Base-by-base conservation (phyloP, 352 stramenopile genomes). In the Globisporangium parvum region DNA sequence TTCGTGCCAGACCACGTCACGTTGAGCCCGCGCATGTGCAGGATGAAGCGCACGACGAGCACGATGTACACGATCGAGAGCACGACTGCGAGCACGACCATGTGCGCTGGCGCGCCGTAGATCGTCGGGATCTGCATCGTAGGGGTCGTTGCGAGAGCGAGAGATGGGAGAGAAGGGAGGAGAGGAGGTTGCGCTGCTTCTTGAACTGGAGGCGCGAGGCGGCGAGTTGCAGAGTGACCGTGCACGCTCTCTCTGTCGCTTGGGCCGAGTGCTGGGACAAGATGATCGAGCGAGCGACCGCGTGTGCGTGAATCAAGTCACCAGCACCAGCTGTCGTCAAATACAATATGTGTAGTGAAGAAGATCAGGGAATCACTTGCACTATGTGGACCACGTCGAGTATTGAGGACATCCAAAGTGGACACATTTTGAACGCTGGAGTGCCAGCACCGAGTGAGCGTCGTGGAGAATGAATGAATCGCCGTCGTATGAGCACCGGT, bases 1-100 rank as follows among this genome's bases (percentile, higher is more conserved):
- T 88, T 88, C 63, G 88, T 91, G 61, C 77, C 80, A 49, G 69
- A 75, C 59, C 77, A 83, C 57, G 66, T 80, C 60, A 88, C 77
- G 48, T 71, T 67, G 21, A 88, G 69, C 2, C 66, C 60, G 18
- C 73, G 70, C 73, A 91, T 88, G 70, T 91, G 80, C 55, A 80
- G 24, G 65, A 80, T 65, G 52, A 88, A 88, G 57, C 71, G 69
- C 40, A 73, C 55, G 23, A 57, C 50, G 20, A 87, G 66, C 37
- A 65, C 51, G 33, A 53, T 31, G 48, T 53, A 53, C 2, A 53
- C 48, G 48, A 45, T 28, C 8, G 48, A 41, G 31, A 53, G 48
- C 48, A 62, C 55, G 48, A 68, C 63, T 23, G 81, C 72, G 24
- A 77, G 64, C 45, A 87, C 47, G 21, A 86, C 64, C 58, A 88